Conservation (phyloP, 2,329 filamentous ascomycete species). For the Zymoseptoria crescenta region DNA sequence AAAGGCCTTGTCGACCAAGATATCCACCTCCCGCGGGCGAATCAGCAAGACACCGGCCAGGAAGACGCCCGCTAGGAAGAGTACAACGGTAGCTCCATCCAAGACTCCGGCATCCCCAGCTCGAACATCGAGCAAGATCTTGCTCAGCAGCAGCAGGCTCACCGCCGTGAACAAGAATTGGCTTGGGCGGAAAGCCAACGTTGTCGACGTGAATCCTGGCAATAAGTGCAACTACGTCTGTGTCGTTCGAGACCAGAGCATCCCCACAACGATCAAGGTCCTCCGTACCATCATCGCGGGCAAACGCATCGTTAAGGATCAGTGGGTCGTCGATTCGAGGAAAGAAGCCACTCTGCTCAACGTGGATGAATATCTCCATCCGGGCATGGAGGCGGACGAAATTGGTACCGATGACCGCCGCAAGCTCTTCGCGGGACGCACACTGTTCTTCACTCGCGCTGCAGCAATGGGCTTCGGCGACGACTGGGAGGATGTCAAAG, state of each 20-base stretch:
- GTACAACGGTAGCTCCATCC: not conserved
- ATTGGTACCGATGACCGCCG: conserved; percentile 28
- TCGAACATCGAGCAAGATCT: conserved; percentile 11
- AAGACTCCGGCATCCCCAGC: conserved; percentile 1
- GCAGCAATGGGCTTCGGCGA: conserved; percentile 28
- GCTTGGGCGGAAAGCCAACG: conserved; percentile 26
- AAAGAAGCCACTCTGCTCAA: conserved; percentile 31
- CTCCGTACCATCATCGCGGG: conserved; percentile 37
- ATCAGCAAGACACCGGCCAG: not conserved
- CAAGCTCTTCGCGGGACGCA: conserved; percentile 44
- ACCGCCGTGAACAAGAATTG: conserved; percentile 22
- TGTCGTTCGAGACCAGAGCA: conserved; percentile 32
- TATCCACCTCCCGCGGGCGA: not conserved
- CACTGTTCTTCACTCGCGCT: conserved; percentile 43
- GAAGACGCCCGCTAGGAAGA: not conserved
- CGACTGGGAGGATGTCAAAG: conserved; percentile 33
- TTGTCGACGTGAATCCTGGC: conserved; percentile 28
- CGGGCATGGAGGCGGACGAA: conserved; percentile 13
- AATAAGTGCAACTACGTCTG: conserved; percentile 24
- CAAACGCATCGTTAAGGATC: conserved; percentile 40
- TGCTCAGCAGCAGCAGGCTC: conserved; percentile 17
- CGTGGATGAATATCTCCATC: conserved; percentile 24
- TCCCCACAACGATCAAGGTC: conserved; percentile 40
- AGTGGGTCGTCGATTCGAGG: conserved; percentile 38
- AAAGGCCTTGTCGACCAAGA: not conserved